Base-by-base conservation (phyloP, 306 rosid species). In the Delonix regia region DNA sequence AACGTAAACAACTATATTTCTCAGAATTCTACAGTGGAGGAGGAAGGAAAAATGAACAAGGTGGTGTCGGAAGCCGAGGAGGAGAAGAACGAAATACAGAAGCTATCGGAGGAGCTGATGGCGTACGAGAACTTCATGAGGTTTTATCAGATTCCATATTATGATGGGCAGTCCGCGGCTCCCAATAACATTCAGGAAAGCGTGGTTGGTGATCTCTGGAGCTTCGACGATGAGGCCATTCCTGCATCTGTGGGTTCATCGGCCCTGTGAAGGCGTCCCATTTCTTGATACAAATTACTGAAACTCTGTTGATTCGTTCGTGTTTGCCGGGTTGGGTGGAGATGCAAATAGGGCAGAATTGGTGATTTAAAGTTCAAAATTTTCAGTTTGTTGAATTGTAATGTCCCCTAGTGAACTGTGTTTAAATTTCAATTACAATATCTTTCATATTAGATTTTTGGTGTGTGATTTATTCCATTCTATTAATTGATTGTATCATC, bases 51-150 rank as follows among this genome's bases (percentile, higher is more conserved):
- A 8, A 13, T 16, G 72, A 62, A 62, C 25, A 52, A 74, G 73
- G 69, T 14, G 10, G 72, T 18, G 30, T 42, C 13, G 42, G 84
- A 78, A 6, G 47, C 51, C 0, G 71, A 41, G 44, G 84, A 78
- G 38, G 92, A 78, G 25, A 83, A 88, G 59, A 83, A 71, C 39
- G 91, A 86, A 64, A 78, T 89, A 62, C 85, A 78, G 84, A 92
- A 89, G 87, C 90, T 92, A 0, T 89, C 98, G 0, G 95, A 94
- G 79, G 97, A 94, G 78, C 70, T 94, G 16, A 84, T 92, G 93
- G 97, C 98, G 55, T 92, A 83, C 44, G 97, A 94, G 85, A 85
- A 83, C 63, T 85, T 42, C 85, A 92, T 94, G 97, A 94, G 89
- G 77, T 94, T 94, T 51, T 92, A 87, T 83, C 91, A 94, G 89